phyloP scores from a whole-genome alignment of 2,329 filamentous ascomycete genomes.

The Talaromyces pinophilus region DNA sequence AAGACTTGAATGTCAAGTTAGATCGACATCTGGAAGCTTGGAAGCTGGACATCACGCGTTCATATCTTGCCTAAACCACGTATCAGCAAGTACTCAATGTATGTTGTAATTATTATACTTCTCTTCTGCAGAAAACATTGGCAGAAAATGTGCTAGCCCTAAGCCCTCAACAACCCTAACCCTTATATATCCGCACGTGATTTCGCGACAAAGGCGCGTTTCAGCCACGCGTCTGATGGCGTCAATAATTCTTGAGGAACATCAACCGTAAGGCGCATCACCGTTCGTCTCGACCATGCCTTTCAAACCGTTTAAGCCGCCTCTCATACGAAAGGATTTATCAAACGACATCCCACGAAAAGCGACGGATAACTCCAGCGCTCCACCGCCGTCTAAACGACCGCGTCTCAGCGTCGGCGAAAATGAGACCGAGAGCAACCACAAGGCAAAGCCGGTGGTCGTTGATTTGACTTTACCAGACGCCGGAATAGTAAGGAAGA shows the following conservation, averaged over 20 bases:
- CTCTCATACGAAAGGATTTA: constrained; percentile 42
- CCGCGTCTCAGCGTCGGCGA: constrained; percentile 36
- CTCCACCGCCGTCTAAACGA: constrained; percentile 38
- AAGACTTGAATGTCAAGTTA: background rate
- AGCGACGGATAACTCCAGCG: constrained; percentile 2
- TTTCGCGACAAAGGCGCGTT: constrained; percentile 8
- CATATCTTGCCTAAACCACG: background rate
- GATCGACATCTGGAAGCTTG: background rate
- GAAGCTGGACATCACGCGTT: background rate
- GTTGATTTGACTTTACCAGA: constrained; percentile 8
- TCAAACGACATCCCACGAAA: constrained; percentile 7
- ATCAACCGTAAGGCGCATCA: background rate
- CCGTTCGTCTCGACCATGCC: constrained; percentile 34
- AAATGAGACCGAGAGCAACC: constrained; percentile 19
- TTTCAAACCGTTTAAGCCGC: constrained; percentile 50
- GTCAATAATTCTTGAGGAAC: background rate
- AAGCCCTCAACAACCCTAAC: background rate
- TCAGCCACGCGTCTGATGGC: background rate
- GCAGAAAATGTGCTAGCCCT: background rate
- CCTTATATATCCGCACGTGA: constrained; percentile 5
- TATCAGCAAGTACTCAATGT: background rate
- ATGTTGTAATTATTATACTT: background rate
- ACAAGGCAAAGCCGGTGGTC: background rate
- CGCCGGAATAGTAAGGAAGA: constrained; percentile 20
- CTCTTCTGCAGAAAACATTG: background rate